These are phyloP conservation scores for Batkoa obscura DNA, from an alignment of 371 early-diverging fungal species.

Conservation along the genomic window DNA sequence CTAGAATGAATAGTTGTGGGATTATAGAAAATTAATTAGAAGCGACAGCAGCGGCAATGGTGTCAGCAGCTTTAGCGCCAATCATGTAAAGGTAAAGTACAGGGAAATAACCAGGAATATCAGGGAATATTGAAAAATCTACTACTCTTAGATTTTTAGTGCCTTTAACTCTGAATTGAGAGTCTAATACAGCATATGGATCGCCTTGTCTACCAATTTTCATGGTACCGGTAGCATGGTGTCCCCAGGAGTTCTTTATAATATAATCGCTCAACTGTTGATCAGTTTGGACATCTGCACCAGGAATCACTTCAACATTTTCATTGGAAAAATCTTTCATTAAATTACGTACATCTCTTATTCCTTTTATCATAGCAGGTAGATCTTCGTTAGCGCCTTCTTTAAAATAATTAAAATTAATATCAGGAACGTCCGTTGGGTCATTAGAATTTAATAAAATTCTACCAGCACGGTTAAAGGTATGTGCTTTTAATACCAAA, in stretches of 20 bases:
- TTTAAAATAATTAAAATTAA: constrained; percentile 3
- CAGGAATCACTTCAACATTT: background rate
- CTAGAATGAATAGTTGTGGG: too few relatives aligned
- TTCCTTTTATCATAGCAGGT: background rate
- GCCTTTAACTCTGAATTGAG: constrained; percentile 13
- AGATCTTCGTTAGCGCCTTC: background rate
- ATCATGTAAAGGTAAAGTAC: constrained; percentile 12
- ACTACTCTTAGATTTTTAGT: constrained; percentile 14
- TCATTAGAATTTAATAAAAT: background rate
- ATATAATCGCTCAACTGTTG: background rate
- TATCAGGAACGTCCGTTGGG: constrained; percentile 1
- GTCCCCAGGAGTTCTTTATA: background rate
- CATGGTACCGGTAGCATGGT: constrained; percentile 14
- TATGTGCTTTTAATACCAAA: background rate
- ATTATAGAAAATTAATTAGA: too few relatives aligned
- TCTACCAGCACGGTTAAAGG: background rate
- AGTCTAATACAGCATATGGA: constrained; percentile 15
- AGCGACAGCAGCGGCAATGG: background rate
- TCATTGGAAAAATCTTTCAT: background rate
- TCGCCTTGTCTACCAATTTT: constrained; percentile 16
- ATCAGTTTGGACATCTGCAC: background rate
- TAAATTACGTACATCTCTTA: background rate
- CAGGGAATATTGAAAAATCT: constrained; percentile 23
- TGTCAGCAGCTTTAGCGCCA: constrained; percentile 12
- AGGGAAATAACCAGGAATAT: constrained; percentile 11